A percentile compares a stretch with the other conserved stretches of the same genome.
Conservation (phyloP, 805 yeast genomes). For the Grigorovia jiainica region DNA sequence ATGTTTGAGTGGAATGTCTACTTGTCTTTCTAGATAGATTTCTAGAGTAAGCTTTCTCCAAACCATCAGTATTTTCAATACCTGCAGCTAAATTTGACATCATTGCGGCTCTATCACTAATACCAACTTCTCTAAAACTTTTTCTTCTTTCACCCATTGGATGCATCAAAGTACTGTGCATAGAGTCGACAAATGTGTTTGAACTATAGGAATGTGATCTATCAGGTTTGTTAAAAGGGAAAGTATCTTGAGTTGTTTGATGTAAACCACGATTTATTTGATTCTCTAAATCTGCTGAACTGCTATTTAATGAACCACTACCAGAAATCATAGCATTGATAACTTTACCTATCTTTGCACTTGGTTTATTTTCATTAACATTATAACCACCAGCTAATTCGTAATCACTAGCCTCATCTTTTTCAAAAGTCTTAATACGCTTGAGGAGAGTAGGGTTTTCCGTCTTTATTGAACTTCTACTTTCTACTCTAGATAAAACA, state of each 20-base stretch:
- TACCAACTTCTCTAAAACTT: conserved; percentile 28
- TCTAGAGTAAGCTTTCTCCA: not conserved
- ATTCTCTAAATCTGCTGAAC: conserved; percentile 4
- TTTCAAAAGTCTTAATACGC: conserved; percentile 13
- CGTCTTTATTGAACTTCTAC: not conserved
- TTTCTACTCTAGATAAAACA: not conserved
- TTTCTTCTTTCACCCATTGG: not conserved
- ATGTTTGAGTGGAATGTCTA: not conserved
- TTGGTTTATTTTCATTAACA: conserved; percentile 28
- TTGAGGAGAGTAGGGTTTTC: conserved; percentile 1
- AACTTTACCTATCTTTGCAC: conserved; percentile 28
- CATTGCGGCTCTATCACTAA: conserved; percentile 34
- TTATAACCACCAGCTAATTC: conserved; percentile 22
- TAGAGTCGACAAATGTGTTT: not conserved
- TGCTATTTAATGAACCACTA: not conserved
- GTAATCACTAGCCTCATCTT: conserved; percentile 23
- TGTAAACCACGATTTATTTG: conserved; percentile 8
- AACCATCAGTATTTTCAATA: conserved; percentile 22
- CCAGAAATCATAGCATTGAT: conserved; percentile 16
- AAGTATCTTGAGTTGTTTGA: conserved; percentile 20
- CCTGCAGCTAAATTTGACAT: conserved; percentile 41
- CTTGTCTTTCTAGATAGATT: not conserved
- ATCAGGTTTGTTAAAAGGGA: conserved; percentile 12
- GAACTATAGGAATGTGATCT: not conserved
- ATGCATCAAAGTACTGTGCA: not conserved